Evolutionary conservation across 148 eudicot species (phyloP).

Genomic region (Silene latifolia): DNA sequence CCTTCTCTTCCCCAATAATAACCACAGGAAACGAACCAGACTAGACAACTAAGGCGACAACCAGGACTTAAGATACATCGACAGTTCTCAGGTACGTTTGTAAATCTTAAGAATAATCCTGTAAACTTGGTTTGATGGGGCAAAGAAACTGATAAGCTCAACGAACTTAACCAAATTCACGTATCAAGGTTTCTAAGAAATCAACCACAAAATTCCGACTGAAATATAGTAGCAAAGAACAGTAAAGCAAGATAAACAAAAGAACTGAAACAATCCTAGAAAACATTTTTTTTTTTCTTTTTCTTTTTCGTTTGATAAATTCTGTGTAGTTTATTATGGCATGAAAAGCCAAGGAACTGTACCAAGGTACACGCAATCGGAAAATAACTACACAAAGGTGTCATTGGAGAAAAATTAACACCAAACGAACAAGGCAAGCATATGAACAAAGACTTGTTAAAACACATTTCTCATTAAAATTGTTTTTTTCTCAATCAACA

Average conservation of each 20-base stretch:
- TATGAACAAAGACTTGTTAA: constrained; percentile 7
- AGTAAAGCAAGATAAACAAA: not conserved
- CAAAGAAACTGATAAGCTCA: not conserved
- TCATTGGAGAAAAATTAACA: not conserved
- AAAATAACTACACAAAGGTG: not conserved
- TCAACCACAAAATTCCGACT: not conserved
- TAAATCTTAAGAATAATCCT: not conserved
- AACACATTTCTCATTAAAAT: constrained; percentile 19
- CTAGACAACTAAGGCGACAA: not conserved
- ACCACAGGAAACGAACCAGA: too few relatives aligned
- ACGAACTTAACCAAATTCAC: not conserved
- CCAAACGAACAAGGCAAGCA: constrained; percentile 6
- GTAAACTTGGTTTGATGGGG: not conserved
- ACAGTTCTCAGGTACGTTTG: not conserved
- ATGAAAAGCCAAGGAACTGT: not conserved
- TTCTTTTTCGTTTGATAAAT: not conserved
- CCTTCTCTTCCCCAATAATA: not conserved
- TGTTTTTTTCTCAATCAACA: constrained; percentile 23
- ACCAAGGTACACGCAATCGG: not conserved
- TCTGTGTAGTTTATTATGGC: not conserved
- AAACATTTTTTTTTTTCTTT: not conserved
- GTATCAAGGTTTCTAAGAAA: not conserved
- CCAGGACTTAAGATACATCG: not conserved
- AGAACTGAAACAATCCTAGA: not conserved
- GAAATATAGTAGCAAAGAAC: not conserved